These are phyloP conservation scores for Calocybe indica DNA, from an alignment of 768 basidiomycete species.

Conservation along the genomic window DNA sequence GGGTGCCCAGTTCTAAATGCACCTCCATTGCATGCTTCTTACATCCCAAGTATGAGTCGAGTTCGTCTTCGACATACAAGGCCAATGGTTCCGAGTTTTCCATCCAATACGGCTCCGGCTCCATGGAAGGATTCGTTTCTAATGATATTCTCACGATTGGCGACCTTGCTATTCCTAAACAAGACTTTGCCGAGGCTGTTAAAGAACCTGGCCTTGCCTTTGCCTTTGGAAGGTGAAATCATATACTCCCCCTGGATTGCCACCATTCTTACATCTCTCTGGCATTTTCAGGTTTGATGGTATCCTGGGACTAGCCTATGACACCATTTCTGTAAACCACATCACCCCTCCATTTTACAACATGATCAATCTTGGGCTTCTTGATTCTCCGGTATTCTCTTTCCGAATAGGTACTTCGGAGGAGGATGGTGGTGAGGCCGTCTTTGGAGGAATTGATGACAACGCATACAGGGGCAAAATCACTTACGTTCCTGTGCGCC, in stretches of 20 bases:
- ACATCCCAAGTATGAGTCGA: slow-evolving; percentile 86
- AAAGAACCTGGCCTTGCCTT: slow-evolving; percentile 97
- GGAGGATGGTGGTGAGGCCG: slow-evolving; percentile 82
- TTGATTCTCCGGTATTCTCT: slow-evolving; percentile 86
- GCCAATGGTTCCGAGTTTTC: slow-evolving; percentile 84
- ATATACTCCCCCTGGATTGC: not conserved
- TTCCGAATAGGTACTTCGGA: slow-evolving; percentile 90
- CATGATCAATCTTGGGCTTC: slow-evolving; percentile 77
- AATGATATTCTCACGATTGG: slow-evolving; percentile 77
- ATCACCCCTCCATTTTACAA: slow-evolving; percentile 93
- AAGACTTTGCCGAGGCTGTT: slow-evolving; percentile 93
- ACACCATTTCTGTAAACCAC: slow-evolving; percentile 92
- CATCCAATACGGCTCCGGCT: slow-evolving; percentile 93
- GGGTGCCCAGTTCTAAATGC: slow-evolving; percentile 83
- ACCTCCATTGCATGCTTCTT: slow-evolving; percentile 92
- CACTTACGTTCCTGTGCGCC: slow-evolving; percentile 82
- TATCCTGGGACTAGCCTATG: slow-evolving; percentile 89
- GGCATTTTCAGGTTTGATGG: slow-evolving; percentile 73
- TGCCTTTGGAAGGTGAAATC: slow-evolving; percentile 85
- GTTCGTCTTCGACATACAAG: slow-evolving; percentile 77
- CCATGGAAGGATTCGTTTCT: slow-evolving; percentile 95
- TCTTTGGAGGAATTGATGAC: slow-evolving; percentile 87
- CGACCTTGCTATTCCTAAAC: slow-evolving; percentile 65
- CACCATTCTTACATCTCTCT: not conserved
- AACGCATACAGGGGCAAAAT: slow-evolving; percentile 76